A percentile compares a stretch with the other conserved stretches of the same genome.
phyloP scores from a whole-genome alignment of 257 asterid species.

The Marsdenia floribunda region DNA sequence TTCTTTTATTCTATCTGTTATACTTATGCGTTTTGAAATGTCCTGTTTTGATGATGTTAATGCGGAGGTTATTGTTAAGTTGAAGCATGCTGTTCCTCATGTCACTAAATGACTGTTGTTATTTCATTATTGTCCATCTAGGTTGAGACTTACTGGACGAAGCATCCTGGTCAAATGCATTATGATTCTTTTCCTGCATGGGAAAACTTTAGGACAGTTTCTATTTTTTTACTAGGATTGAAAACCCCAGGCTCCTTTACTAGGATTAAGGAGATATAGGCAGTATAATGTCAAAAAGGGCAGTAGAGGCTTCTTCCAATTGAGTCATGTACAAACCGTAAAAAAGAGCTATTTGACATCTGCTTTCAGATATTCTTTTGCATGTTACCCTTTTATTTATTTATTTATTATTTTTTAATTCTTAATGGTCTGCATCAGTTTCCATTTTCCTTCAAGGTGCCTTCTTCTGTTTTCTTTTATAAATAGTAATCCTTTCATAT shows the following conservation, averaged over 20 bases:
- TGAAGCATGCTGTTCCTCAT: not conserved
- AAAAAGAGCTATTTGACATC: not conserved
- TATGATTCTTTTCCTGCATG: not conserved
- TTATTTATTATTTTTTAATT: not conserved
- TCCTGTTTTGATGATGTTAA: not conserved
- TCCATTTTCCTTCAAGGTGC: not conserved
- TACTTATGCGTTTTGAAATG: not conserved
- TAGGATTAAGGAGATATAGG: not conserved
- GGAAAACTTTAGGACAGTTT: not conserved
- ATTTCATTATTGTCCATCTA: not conserved
- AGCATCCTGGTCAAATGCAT: not conserved
- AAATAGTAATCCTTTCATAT: not conserved
- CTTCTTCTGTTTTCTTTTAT: not conserved
- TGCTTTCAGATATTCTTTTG: not conserved
- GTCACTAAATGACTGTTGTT: not conserved
- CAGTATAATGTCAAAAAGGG: not conserved
- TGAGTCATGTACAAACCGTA: not conserved
- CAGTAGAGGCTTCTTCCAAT: not conserved
- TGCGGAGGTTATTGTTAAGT: not conserved
- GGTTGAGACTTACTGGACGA: not conserved
- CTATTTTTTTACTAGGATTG: not conserved
- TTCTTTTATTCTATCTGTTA: not conserved
- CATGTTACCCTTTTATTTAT: not conserved
- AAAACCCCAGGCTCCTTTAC: not conserved
- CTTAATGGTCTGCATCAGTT: not conserved